These are phyloP conservation scores for Nepenthes alata DNA, from an alignment of 179 eudicot genomes.

Conservation along the genomic window DNA sequence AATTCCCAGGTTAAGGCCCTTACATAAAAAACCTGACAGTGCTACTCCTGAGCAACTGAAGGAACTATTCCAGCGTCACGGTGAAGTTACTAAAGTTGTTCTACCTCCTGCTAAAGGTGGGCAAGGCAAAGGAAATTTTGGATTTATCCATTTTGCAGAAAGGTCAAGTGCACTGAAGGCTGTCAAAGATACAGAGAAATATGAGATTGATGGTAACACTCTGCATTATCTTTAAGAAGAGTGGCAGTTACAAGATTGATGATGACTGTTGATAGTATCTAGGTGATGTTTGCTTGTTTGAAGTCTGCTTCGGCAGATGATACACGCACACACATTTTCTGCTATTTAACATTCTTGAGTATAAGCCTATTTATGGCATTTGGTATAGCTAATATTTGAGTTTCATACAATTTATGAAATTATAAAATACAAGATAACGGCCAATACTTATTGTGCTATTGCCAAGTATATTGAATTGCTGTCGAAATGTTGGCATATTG, in stretches of 20 bases:
- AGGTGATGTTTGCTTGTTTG: too few relatives aligned
- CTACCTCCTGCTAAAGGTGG: conserved; percentile 88
- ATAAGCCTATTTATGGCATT: too few relatives aligned
- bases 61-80: conserved; percentile 88
- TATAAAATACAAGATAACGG: too few relatives aligned
- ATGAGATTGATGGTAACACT: conserved; percentile 75
- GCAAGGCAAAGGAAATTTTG: conserved; percentile 84
- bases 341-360: too few relatives aligned
- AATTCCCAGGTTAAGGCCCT: conserved; percentile 83
- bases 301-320: too few relatives aligned
- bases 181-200: conserved; percentile 73
- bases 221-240: background rate
- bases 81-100: conserved; percentile 91
- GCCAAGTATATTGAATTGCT: too few relatives aligned
- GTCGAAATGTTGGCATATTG: too few relatives aligned
- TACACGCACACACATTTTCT: too few relatives aligned
- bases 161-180: conserved; percentile 96
- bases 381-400: too few relatives aligned
- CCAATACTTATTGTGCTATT: too few relatives aligned
- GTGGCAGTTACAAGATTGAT: background rate
- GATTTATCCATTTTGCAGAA: conserved; percentile 84
- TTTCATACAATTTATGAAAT: too few relatives aligned
- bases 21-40: conserved; percentile 94
- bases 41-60: conserved; percentile 72
- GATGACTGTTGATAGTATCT: too few relatives aligned